Conservation (phyloP, 257 asterid species). For the Nicotiana tabacum region DNA sequence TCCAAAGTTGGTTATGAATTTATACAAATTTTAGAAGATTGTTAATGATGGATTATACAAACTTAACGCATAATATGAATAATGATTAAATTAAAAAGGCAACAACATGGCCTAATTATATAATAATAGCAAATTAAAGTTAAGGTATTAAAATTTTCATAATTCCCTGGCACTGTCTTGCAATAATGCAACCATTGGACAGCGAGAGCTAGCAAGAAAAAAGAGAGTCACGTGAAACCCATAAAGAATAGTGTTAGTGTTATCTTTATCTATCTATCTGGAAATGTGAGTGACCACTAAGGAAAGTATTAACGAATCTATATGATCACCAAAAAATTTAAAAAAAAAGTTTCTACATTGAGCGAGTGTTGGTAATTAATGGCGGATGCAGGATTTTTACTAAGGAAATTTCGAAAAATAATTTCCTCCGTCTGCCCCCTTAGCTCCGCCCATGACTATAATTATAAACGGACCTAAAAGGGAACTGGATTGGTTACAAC, state of each 20-base stretch:
- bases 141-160: neutral
- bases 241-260: slow-evolving; percentile 4
- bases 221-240: slow-evolving; percentile 48
- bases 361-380: neutral
- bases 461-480: no score
- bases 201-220: slow-evolving; percentile 14
- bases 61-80: neutral
- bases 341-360: neutral
- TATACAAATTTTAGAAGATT: no score
- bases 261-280: slow-evolving; percentile 32
- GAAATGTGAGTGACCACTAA: slow-evolving; percentile 22
- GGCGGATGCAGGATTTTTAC: no score
- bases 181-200: neutral
- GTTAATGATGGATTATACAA: neutral
- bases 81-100: neutral
- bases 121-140: slow-evolving; percentile 27
- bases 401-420: no score
- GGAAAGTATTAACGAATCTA: neutral
- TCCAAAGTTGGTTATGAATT: no score
- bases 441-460: no score
- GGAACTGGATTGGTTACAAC: no score
- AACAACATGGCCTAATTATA: slow-evolving; percentile 23
- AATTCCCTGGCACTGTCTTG: neutral
- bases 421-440: no score
- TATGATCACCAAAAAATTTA: neutral